Percentiles rank a stretch among this genome's conserved stretches.
Evolutionary conservation across 257 asterid species (phyloP).

Genomic region (Solanum piurae): DNA sequence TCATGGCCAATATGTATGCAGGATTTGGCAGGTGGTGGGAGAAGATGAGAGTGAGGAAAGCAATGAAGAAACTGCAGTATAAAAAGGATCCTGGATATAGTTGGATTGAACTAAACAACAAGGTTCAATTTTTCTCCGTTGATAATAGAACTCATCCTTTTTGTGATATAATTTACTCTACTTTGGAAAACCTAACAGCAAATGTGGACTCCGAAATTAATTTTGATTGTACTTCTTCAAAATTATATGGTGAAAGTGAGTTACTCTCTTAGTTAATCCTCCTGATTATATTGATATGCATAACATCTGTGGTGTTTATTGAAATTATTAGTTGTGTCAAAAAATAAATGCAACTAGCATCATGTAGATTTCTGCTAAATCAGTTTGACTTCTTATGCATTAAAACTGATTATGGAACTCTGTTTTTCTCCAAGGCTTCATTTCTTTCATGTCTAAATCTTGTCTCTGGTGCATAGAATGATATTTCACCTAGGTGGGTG

Average conservation of each 20-base stretch:
- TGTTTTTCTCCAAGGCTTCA: not conserved
- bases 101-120: conserved; percentile 55
- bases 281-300: not conserved
- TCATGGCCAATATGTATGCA: conserved; percentile 77
- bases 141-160: conserved; percentile 34
- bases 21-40: conserved; percentile 52
- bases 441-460: not conserved
- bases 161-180: conserved; percentile 25
- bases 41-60: conserved; percentile 38
- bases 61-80: conserved; percentile 26
- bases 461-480: not conserved
- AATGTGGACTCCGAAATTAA: conserved; percentile 17
- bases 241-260: not conserved
- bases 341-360: not conserved
- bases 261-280: not conserved
- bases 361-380: not conserved
- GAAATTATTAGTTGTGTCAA: not conserved
- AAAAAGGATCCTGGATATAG: conserved; percentile 80
- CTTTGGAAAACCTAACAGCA: conserved; percentile 29
- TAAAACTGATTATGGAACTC: not conserved
- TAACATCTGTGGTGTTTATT: not conserved
- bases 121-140: conserved; percentile 41
- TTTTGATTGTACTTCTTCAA: conserved; percentile 12
- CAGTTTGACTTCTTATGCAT: not conserved
- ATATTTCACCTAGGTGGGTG: not conserved